Percentiles rank a stretch among this genome's conserved stretches.
Evolutionary conservation across 768 basidiomycete species (phyloP).

Genomic region (Mrakia hoshinonis): DNA sequence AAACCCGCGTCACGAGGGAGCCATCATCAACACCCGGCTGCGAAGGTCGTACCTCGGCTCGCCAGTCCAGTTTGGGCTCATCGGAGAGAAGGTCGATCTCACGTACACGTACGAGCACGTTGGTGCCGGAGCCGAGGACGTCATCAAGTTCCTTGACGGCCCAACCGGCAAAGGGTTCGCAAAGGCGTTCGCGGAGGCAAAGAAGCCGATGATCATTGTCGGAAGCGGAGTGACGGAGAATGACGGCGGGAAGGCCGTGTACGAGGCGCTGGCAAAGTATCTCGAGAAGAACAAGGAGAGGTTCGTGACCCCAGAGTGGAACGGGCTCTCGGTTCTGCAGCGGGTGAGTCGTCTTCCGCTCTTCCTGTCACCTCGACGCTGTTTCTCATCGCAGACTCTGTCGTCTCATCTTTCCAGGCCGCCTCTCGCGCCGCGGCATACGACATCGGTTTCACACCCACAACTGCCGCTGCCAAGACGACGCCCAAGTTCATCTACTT

Average conservation of each 20-base stretch:
- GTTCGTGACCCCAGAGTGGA: conserved; percentile 84
- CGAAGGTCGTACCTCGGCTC: conserved; percentile 88
- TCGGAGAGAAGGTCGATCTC: conserved; percentile 84
- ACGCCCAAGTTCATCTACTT: conserved; percentile 94
- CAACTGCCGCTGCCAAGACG: conserved; percentile 61
- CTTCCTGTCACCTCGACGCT: neutral
- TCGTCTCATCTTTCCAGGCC: conserved; percentile 46
- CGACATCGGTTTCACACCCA: conserved; percentile 86
- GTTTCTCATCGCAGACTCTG: neutral
- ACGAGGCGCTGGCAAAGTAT: conserved; percentile 66
- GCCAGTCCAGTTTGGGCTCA: conserved; percentile 72
- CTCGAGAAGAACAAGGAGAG: conserved; percentile 66
- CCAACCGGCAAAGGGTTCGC: conserved; percentile 50
- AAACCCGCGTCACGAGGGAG: conserved; percentile 93
- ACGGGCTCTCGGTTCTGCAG: conserved; percentile 86
- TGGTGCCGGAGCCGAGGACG: conserved; percentile 69
- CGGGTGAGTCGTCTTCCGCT: conserved; percentile 51
- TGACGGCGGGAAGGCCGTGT: conserved; percentile 67
- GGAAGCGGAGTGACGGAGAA: conserved; percentile 82
- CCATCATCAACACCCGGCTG: conserved; percentile 93
- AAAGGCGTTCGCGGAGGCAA: conserved; percentile 76
- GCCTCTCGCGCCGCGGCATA: conserved; percentile 91
- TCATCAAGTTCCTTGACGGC: conserved; percentile 47
- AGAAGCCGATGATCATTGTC: conserved; percentile 85
- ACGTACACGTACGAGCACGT: conserved; percentile 90